Conservation (phyloP, 495 filamentous ascomycete genomes). For the Cladorrhinum samala region DNA sequence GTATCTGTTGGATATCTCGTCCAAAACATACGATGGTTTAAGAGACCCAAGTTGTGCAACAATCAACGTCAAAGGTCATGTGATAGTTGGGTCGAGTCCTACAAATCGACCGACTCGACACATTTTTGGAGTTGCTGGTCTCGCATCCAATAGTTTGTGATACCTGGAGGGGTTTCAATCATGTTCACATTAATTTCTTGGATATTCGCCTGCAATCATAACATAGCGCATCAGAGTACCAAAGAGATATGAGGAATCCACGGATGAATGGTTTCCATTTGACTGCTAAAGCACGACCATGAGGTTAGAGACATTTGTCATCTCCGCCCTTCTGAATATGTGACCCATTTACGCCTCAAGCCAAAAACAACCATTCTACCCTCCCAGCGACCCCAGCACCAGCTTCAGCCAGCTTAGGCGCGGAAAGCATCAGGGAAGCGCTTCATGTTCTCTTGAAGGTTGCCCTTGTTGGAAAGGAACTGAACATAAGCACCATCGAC, state of each 20-base stretch:
- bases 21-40: no score
- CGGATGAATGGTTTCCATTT: constrained; percentile 28
- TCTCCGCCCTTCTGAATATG: constrained; percentile 30
- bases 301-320: constrained; percentile 27
- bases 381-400: constrained; percentile 21
- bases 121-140: no score
- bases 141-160: no score
- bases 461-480: constrained; percentile 89
- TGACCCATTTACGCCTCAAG: constrained; percentile 29
- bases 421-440: constrained; percentile 89
- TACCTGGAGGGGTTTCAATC: neutral
- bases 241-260: constrained; percentile 5
- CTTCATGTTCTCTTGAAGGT: constrained; percentile 77
- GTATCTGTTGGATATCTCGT: no score
- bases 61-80: no score
- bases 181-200: neutral
- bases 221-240: neutral
- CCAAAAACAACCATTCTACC: constrained; percentile 32
- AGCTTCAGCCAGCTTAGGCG: constrained; percentile 33
- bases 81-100: no score
- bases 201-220: neutral
- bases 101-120: no score
- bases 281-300: constrained; percentile 24
- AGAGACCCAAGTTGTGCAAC: no score
- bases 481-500: constrained; percentile 98